A percentile compares a stretch with the other conserved stretches of the same genome.
Conservation (phyloP, 75 land plant genomes). For the Azolla pinnata region DNA sequence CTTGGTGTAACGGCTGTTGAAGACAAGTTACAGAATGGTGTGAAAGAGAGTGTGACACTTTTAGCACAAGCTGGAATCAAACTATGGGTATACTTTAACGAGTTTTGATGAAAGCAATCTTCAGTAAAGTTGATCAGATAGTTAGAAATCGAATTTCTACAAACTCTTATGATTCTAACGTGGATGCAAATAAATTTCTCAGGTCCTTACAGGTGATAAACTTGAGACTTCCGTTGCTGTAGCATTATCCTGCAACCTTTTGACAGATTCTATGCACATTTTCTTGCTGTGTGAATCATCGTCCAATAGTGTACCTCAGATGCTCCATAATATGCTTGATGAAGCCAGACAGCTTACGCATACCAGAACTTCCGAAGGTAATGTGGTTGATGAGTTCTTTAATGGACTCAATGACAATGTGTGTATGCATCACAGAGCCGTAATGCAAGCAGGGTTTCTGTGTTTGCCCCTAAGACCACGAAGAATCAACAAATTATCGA, state of each 20-base stretch:
- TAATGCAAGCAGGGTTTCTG: too few relatives aligned
- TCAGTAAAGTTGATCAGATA: too few relatives aligned
- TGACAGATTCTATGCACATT: conserved; percentile 29
- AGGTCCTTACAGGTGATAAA: conserved; percentile 40
- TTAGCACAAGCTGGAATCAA: conserved; percentile 31
- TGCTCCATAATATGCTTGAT: conserved; percentile 25
- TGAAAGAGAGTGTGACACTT: conserved; percentile 31
- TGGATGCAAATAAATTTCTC: too few relatives aligned
- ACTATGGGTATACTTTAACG: conserved; percentile 25
- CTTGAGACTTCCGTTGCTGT: conserved; percentile 29
- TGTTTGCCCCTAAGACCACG: too few relatives aligned
- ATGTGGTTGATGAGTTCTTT: neutral
- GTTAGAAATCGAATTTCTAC: too few relatives aligned
- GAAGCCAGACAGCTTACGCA: conserved; percentile 16
- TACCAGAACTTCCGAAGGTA: conserved; percentile 5
- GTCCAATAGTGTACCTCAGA: conserved; percentile 20
- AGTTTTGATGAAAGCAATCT: too few relatives aligned
- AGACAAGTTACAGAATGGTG: conserved; percentile 35
- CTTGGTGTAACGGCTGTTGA: conserved; percentile 37
- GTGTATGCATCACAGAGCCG: too few relatives aligned
- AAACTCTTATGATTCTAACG: too few relatives aligned
- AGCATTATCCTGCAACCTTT: conserved; percentile 22
- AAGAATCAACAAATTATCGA: too few relatives aligned
- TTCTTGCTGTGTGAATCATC: conserved; percentile 22
- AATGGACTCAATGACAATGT: neutral